These are phyloP conservation scores for Cercospora janseana DNA, from an alignment of 2,329 filamentous ascomycete species.

Conservation along the genomic window DNA sequence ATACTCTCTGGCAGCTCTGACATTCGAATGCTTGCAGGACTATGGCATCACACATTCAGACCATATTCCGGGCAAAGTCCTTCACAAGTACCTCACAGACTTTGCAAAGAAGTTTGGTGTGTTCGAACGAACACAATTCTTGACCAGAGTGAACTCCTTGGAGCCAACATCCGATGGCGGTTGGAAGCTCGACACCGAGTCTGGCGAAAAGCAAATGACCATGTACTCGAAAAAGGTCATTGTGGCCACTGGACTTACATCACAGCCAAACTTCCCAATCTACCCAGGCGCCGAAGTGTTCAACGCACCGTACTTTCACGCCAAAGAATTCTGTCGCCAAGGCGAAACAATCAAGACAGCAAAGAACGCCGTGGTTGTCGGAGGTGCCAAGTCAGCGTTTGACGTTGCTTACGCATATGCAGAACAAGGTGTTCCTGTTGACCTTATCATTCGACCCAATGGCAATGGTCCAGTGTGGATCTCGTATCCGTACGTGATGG, in stretches of 20 bases:
- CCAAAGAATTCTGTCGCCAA: conserved; percentile 51
- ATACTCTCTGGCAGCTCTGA: no score
- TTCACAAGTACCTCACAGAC: conserved; percentile 33
- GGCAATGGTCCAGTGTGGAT: conserved; percentile 62
- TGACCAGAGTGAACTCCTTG: conserved; percentile 52
- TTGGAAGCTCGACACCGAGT: conserved; percentile 25
- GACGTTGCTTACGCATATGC: conserved; percentile 62
- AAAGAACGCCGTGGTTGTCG: conserved; percentile 55
- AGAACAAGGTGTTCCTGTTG: conserved; percentile 51
- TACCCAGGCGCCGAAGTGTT: conserved; percentile 54
- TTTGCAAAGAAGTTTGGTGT: conserved; percentile 57
- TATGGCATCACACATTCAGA: conserved; percentile 51
- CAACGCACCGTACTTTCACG: conserved; percentile 56
- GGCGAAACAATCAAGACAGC: conserved; percentile 39
- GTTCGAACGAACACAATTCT: conserved; percentile 48
- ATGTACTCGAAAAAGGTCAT: conserved; percentile 55
- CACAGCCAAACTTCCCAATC: conserved; percentile 54
- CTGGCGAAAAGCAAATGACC: conserved; percentile 40
- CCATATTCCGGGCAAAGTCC: conserved; percentile 44
- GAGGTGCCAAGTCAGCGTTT: conserved; percentile 62
- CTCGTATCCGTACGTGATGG: conserved; percentile 61
- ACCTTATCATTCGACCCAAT: conserved; percentile 58
- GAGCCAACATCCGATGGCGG: conserved; percentile 38
- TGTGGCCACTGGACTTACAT: conserved; percentile 61
- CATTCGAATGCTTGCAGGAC: conserved; percentile 17